Percentiles rank a stretch among this genome's conserved stretches.
phyloP scores from a whole-genome alignment of 495 filamentous ascomycete species.

The Pyronema domesticum region DNA sequence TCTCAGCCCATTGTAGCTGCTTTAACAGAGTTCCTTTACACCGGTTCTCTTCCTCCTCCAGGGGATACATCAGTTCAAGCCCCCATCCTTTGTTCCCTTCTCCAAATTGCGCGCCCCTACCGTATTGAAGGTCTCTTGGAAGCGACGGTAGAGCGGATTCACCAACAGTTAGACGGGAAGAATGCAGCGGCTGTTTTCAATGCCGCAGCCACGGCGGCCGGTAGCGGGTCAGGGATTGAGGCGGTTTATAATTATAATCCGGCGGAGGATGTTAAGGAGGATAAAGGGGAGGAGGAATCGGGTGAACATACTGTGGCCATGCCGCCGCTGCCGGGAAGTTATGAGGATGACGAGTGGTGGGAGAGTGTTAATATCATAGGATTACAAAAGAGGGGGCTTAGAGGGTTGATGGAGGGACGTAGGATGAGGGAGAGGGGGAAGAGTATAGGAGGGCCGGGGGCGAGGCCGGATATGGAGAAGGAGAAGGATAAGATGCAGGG shows the following conservation, averaged over 20 bases:
- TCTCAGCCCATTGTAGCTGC: constrained; percentile 73
- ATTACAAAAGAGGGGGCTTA: constrained; percentile 77
- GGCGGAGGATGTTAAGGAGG: neutral
- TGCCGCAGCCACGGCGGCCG: constrained; percentile 93
- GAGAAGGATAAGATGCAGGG: too few relatives aligned
- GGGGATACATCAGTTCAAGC: constrained; percentile 71
- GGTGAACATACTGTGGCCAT: constrained; percentile 5
- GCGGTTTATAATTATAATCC: constrained; percentile 1
- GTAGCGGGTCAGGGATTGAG: constrained; percentile 41
- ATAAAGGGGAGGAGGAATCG: constrained; percentile 18
- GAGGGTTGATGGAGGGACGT: constrained; percentile 88
- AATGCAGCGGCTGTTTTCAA: constrained; percentile 98
- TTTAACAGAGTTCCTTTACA: constrained; percentile 83
- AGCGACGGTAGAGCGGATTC: constrained; percentile 76
- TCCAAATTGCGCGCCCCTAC: constrained; percentile 87
- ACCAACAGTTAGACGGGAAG: constrained; percentile 72
- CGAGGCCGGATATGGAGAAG: neutral
- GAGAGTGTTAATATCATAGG: constrained; percentile 88
- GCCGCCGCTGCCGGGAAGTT: constrained; percentile 5
- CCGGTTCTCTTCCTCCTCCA: constrained; percentile 60
- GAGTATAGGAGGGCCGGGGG: constrained; percentile 20
- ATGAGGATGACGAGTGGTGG: constrained; percentile 58
- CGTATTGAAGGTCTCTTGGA: constrained; percentile 82
- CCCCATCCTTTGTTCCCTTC: constrained; percentile 83
- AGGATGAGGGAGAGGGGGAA: constrained; percentile 56